A percentile compares a stretch with the other conserved stretches of the same genome.
phyloP scores from a whole-genome alignment of 2,329 filamentous ascomycete species.

The Aspergillus ochraceus region DNA sequence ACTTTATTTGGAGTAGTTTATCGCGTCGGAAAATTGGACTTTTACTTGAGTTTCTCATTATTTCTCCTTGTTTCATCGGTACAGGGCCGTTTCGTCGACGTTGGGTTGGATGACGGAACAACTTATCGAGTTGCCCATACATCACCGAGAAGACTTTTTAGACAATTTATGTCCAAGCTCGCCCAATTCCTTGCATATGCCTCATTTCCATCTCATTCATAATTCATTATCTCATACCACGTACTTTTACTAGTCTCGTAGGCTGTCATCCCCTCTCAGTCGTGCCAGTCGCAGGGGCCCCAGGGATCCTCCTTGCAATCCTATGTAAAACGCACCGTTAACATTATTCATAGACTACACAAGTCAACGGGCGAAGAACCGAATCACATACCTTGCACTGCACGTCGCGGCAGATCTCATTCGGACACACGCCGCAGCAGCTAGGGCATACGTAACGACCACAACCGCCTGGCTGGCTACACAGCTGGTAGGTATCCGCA shows the following conservation, averaged over 20 bases:
- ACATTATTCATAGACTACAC: neutral
- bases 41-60: neutral
- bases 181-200: neutral
- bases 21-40: neutral
- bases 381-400: slow-evolving; percentile 32
- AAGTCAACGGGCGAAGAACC: neutral
- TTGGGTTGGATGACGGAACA: neutral
- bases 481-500: slow-evolving; percentile 33
- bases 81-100: neutral
- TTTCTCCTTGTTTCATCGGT: neutral
- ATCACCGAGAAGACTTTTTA: neutral
- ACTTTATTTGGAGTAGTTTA: neutral
- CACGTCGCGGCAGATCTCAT: slow-evolving; percentile 32
- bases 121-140: too few relatives aligned
- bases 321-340: slow-evolving; percentile 14
- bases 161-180: neutral
- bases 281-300: slow-evolving; percentile 35
- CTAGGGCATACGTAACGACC: slow-evolving; percentile 33
- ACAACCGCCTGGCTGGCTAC: slow-evolving; percentile 29
- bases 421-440: slow-evolving; percentile 37
- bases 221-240: neutral
- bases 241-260: neutral
- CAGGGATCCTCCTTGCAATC: slow-evolving; percentile 36
- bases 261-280: slow-evolving; percentile 4
- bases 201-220: neutral